These are phyloP conservation scores for Diaporthe amygdali DNA, from an alignment of 2,329 filamentous ascomycete genomes.

Conservation along the genomic window DNA sequence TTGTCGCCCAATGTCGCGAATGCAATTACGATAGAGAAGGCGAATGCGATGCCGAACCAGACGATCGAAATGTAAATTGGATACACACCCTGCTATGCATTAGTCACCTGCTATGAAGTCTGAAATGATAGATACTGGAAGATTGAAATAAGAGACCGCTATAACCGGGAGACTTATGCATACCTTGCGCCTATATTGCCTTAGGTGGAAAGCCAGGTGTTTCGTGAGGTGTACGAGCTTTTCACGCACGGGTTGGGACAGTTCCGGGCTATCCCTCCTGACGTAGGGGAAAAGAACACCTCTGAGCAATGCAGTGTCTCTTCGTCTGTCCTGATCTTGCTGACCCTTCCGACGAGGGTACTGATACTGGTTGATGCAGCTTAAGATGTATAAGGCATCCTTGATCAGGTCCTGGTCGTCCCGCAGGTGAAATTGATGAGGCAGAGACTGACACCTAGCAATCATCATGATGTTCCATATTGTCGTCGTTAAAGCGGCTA, in stretches of 20 bases:
- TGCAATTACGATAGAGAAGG: neutral
- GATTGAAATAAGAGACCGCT: too few species aligned
- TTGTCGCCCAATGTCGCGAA: neutral
- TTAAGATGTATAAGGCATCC: neutral
- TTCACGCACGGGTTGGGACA: neutral
- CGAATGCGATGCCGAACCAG: neutral
- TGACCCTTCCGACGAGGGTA: neutral
- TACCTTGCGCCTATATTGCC: neutral
- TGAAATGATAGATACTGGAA: too few species aligned
- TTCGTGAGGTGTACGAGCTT: neutral
- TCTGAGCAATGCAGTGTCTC: neutral
- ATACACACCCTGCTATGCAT: too few species aligned
- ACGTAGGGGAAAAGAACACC: neutral
- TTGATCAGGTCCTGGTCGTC: neutral
- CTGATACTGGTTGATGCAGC: conserved; percentile 1
- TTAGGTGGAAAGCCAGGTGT: neutral
- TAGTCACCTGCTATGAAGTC: too few species aligned
- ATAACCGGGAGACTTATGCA: too few species aligned
- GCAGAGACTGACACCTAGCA: neutral
- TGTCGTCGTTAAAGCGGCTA: neutral
- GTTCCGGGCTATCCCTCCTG: neutral
- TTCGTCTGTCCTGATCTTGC: neutral
- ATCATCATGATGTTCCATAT: conserved; percentile 6
- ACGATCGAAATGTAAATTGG: neutral
- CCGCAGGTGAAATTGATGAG: neutral